These are phyloP conservation scores for Neolentinus lepideus DNA, from an alignment of 1,284 basidiomycete genomes.

Conservation along the genomic window DNA sequence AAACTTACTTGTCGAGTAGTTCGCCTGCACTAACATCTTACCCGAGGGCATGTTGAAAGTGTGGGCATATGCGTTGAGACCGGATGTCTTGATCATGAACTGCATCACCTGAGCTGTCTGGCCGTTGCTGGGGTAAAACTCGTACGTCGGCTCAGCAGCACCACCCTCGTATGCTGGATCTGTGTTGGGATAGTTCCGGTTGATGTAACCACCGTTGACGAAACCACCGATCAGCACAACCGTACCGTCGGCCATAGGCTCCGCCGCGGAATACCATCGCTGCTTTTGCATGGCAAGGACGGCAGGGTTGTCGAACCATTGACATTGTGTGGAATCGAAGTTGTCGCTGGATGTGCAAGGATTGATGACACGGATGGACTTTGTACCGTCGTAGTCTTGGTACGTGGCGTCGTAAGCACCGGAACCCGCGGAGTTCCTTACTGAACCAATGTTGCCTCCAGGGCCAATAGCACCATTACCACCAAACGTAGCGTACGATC, in stretches of 20 bases:
- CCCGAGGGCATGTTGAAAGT: slow-evolving; percentile 84
- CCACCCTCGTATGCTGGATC: slow-evolving; percentile 63
- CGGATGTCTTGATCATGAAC: slow-evolving; percentile 78
- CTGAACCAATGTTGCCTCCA: slow-evolving; percentile 58
- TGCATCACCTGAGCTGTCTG: slow-evolving; percentile 55
- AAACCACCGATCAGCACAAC: slow-evolving; percentile 78
- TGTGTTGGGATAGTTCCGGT: slow-evolving; percentile 69
- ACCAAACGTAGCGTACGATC: slow-evolving; percentile 55
- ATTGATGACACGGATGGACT: slow-evolving; percentile 67
- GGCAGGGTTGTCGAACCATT: slow-evolving; percentile 73
- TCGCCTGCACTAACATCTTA: slow-evolving; percentile 80
- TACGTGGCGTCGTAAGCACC: slow-evolving; percentile 53
- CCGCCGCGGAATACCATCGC: slow-evolving; percentile 88
- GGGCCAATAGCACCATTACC: slow-evolving; percentile 75
- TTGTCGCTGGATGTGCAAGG: slow-evolving; percentile 58
- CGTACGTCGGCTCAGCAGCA: slow-evolving; percentile 61
- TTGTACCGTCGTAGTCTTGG: slow-evolving; percentile 60
- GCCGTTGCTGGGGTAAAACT: slow-evolving; percentile 76
- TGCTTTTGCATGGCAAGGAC: slow-evolving; percentile 67
- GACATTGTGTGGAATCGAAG: slow-evolving; percentile 44
- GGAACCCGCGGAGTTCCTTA: slow-evolving; percentile 32
- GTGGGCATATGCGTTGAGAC: slow-evolving; percentile 86
- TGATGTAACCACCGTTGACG: slow-evolving; percentile 83
- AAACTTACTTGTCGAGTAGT: slow-evolving; percentile 63
- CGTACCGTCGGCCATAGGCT: slow-evolving; percentile 60